Evolutionary conservation across 352 stramenopile genomes (phyloP), one percentile per base, ranked within the genome.

Genomic region (Pilasporangium apinafurcum): DNA sequence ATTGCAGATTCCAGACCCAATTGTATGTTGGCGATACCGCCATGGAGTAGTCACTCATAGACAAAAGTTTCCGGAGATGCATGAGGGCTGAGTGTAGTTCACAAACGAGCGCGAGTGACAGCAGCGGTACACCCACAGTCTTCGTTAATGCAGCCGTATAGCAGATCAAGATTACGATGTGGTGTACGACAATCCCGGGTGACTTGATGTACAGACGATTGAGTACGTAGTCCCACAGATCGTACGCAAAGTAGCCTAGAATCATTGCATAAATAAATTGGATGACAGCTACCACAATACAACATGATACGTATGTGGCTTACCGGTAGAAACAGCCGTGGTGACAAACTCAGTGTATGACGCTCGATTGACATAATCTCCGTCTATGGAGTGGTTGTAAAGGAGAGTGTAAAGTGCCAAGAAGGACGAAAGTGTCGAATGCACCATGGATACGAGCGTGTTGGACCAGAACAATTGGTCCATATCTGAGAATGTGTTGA

Each of bases 81-180:
- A 90, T 85, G 55, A 72, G 79, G 3, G 74, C 63, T 26, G 78
- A 90, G 56, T 90, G 78, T n/a, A 90, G 47, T 44, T 90, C 78
- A 29, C 78, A 90, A 8, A 84, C 46, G 31, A 90, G 61, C 10
- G 78, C 78, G 10, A 90, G 51, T 14, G 72, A 83, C 21, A 90
- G 68, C 39, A 90, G 56, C 27, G 78, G 75, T 32, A 90, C 70
- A 26, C 78, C 78, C 3, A 83, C 68, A 0, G 65, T 87, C 59
- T 87, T 90, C 30, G 62, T 70, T 8, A 90, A 59, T 25, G 78
- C 78, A 7, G 78, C 78, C 48, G 81, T 83, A 57, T 90, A 87
- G 59, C 78, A 90, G 44, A 85, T 71, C 34, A 90, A 66, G 53
- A 90, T 77, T 13, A 87, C 70, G 29, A 83, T 73, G 56, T 90